Evolutionary conservation across 1,284 basidiomycete genomes (phyloP), one percentile per base, ranked within the genome.

Genomic region (Rhodotorula sp.): DNA sequence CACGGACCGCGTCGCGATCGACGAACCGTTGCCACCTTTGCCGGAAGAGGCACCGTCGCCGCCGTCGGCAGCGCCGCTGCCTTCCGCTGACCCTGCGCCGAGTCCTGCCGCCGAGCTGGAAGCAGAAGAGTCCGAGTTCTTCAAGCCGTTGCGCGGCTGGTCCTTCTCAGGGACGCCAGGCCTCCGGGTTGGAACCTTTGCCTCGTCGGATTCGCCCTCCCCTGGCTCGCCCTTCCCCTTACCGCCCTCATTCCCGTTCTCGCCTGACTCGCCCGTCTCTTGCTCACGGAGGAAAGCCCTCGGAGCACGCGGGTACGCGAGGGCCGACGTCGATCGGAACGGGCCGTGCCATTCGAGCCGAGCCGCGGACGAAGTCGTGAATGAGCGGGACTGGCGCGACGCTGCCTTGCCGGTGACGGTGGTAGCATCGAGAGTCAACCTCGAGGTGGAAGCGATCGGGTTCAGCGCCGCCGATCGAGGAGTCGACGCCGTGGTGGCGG

Each of bases 1-100:
- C 4, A 76, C 72, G 8, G 68, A 65, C 10, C 75, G 63, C 34
- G 63, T 64, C 5, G 64, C 67, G 65, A 75, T 48, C 4, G 71
- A 62, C n/a, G 67, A 69, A 15, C 18, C 14, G 19, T 45, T 47
- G 43, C 59, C 59, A 45, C 28, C 26, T 16, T 26, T 28, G 49
- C 49, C 49, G 49, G 49, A 50, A 16, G 54, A 55, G 16, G 54
- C 26, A 14, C 49, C 54, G 65, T 34, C 57, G 8, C 47, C 48
- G n/a, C 58, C 47, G 16, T 21, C 26, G 0, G 54, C 45, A 23
- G 49, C 57, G 12, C 34, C 34, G 18, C 34, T 38, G n/a, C 54
- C 26, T 26, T 55, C 57, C 18, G 31, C 57, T 4, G 34, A 48
- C 2, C n/a, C 48, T 3, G 64, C 56, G n/a, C 49, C 58, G 16